Conservation (phyloP, 495 filamentous ascomycete species). For the Daldinia childiae region DNA sequence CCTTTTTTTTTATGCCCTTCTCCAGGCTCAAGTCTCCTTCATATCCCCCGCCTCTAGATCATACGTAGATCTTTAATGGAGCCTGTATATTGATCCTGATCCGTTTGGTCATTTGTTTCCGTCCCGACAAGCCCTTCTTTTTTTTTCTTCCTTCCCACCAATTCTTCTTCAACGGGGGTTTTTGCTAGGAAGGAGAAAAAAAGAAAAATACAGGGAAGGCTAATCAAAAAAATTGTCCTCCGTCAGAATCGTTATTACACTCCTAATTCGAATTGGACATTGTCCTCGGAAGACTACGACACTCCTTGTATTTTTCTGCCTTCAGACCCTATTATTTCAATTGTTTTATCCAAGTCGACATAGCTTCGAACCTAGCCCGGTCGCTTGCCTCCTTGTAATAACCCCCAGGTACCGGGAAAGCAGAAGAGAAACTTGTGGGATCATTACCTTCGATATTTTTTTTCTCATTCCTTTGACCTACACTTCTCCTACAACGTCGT, state of each 20-base stretch:
- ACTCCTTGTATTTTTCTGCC: conserved; percentile 40
- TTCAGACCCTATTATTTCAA: conserved; percentile 27
- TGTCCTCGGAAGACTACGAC: conserved; percentile 38
- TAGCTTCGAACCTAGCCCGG: conserved; percentile 31
- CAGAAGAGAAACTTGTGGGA: conserved; percentile 25
- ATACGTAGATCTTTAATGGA: conserved; percentile 66
- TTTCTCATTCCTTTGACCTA: conserved; percentile 33
- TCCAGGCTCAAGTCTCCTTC: conserved; percentile 50
- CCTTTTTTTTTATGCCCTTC: conserved; percentile 51
- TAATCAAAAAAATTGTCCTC: conserved; percentile 37
- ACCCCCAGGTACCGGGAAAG: conserved; percentile 27
- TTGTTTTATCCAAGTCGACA: conserved; percentile 32
- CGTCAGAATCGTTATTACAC: conserved; percentile 26
- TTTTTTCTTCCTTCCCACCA: conserved; percentile 48
- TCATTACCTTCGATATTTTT: conserved; percentile 36
- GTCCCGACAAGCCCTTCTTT: conserved; percentile 37
- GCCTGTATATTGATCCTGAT: conserved; percentile 62
- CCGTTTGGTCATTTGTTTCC: conserved; percentile 45
- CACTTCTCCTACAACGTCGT: conserved; percentile 28
- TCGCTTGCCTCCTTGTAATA: conserved; percentile 42
- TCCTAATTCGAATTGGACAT: conserved; percentile 37
- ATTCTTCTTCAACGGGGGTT: conserved; percentile 46
- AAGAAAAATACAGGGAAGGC: conserved; percentile 13
- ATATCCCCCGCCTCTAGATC: conserved; percentile 48
- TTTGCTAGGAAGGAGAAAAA: conserved; percentile 26